Conservation (phyloP, 805 yeast genomes). For the Candida montana region DNA sequence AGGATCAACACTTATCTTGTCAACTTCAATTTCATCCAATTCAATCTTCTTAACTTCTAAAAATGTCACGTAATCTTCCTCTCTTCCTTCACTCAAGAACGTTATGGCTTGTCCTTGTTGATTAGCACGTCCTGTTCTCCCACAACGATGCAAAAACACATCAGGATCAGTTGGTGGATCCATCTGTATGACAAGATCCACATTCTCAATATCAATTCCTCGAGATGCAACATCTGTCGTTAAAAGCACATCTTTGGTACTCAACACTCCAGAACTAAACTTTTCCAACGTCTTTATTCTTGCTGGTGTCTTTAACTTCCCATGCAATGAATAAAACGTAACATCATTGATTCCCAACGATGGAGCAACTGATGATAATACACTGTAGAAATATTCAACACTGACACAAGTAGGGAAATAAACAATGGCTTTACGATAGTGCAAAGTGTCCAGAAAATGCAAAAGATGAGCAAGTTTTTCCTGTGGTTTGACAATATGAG, state of each 20-base stretch:
- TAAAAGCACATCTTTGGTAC: conserved; percentile 55
- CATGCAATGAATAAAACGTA: conserved; percentile 74
- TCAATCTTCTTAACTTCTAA: conserved; percentile 65
- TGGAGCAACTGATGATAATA: conserved; percentile 33
- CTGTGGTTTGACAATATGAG: conserved; percentile 53
- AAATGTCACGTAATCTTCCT: conserved; percentile 76
- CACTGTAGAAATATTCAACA: conserved; percentile 69
- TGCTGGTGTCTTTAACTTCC: conserved; percentile 78
- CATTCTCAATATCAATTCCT: conserved; percentile 93
- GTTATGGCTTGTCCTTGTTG: conserved; percentile 74
- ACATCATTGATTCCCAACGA: conserved; percentile 30
- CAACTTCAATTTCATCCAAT: conserved; percentile 35
- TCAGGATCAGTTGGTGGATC: conserved; percentile 96
- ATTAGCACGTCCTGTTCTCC: conserved; percentile 93
- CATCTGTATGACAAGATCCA: conserved; percentile 86
- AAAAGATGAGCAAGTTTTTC: conserved; percentile 56
- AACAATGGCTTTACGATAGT: conserved; percentile 77
- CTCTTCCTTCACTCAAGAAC: conserved; percentile 68
- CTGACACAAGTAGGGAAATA: conserved; percentile 88
- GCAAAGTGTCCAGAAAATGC: conserved; percentile 44
- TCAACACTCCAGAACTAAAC: conserved; percentile 34
- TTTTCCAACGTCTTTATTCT: conserved; percentile 64
- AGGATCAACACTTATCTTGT: conserved; percentile 7
- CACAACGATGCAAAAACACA: conserved; percentile 88
- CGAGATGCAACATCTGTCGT: conserved; percentile 99